phyloP scores from a whole-genome alignment of 495 filamentous ascomycete genomes.

The Schizothecium vesticola region DNA sequence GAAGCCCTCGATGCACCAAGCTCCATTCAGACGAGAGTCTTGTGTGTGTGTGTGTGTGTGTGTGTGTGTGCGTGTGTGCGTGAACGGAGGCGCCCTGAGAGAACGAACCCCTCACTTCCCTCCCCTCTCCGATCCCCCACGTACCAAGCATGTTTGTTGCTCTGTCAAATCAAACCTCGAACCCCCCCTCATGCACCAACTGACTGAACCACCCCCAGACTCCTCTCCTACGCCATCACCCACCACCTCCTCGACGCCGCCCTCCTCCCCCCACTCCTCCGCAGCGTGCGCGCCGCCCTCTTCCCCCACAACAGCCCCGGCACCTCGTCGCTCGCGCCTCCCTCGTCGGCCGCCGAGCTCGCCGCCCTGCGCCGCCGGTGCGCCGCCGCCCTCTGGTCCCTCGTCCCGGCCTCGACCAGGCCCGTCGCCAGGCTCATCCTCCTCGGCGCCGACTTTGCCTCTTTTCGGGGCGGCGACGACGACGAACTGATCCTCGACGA shows the following conservation, averaged over 20 bases:
- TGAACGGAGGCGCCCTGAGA: neutral
- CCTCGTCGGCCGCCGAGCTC: constrained; percentile 43
- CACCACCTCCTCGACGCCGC: constrained; percentile 59
- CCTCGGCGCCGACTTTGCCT: constrained; percentile 19
- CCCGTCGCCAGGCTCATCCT: constrained; percentile 48
- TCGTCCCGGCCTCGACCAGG: constrained; percentile 38
- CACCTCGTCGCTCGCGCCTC: constrained; percentile 39
- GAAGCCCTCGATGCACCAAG: neutral
- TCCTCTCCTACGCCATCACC: constrained; percentile 66
- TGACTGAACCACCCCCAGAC: constrained; percentile 42
- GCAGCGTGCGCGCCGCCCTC: constrained; percentile 61
- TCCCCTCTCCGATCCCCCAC: constrained; percentile 18
- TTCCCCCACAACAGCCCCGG: constrained; percentile 72
- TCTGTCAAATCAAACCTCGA: constrained; percentile 1
- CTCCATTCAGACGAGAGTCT: neutral
- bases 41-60: neutral
- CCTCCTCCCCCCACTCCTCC: constrained; percentile 68
- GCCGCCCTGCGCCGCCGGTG: constrained; percentile 45
- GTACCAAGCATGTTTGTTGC: constrained; percentile 9
- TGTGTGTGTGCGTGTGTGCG: neutral
- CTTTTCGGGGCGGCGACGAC: constrained; percentile 18
- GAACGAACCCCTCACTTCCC: neutral
- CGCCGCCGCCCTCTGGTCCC: constrained; percentile 47
- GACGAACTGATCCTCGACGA: constrained; percentile 36
- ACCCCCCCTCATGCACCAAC: neutral